Conservation (phyloP, 805 yeast genomes). For the Jamesozyma lodderae region DNA sequence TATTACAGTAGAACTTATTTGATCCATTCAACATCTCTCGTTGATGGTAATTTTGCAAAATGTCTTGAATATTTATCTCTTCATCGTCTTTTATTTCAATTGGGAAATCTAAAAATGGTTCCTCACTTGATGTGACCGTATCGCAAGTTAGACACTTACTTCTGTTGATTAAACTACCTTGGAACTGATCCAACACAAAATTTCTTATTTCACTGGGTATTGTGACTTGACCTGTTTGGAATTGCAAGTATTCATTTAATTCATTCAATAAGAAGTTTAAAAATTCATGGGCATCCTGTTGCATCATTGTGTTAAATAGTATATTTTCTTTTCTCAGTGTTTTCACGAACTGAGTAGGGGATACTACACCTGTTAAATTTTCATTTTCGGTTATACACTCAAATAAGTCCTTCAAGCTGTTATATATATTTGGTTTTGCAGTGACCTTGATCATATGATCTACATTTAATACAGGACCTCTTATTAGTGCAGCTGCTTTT, state of each 20-base stretch:
- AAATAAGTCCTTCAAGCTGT: conserved; percentile 75
- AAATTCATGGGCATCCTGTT: conserved; percentile 98
- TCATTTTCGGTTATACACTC: conserved; percentile 71
- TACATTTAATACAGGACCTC: conserved; percentile 77
- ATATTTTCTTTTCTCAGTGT: conserved; percentile 75
- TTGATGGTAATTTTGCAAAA: conserved; percentile 47
- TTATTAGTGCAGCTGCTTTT: conserved; percentile 64
- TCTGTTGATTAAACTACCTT: conserved; percentile 77
- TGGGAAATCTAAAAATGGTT: conserved; percentile 76
- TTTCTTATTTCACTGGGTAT: conserved; percentile 21
- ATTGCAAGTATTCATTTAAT: conserved; percentile 37
- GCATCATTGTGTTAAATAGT: conserved; percentile 84
- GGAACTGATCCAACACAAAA: conserved; percentile 65
- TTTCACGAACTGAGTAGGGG: conserved; percentile 67
- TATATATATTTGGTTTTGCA: conserved; percentile 40
- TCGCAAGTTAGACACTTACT: conserved; percentile 89
- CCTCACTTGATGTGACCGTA: conserved; percentile 69
- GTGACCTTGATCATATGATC: conserved; percentile 46
- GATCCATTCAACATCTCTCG: conserved; percentile 78
- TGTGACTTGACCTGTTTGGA: neutral
- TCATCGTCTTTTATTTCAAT: conserved; percentile 72
- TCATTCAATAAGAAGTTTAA: conserved; percentile 80
- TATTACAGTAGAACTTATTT: conserved; percentile 89
- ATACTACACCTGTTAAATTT: conserved; percentile 69
- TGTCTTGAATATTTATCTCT: conserved; percentile 55